A percentile compares a stretch with the other conserved stretches of the same genome.
Evolutionary conservation across 805 yeast species (phyloP).

Genomic region (Martiniozyma abietophila): DNA sequence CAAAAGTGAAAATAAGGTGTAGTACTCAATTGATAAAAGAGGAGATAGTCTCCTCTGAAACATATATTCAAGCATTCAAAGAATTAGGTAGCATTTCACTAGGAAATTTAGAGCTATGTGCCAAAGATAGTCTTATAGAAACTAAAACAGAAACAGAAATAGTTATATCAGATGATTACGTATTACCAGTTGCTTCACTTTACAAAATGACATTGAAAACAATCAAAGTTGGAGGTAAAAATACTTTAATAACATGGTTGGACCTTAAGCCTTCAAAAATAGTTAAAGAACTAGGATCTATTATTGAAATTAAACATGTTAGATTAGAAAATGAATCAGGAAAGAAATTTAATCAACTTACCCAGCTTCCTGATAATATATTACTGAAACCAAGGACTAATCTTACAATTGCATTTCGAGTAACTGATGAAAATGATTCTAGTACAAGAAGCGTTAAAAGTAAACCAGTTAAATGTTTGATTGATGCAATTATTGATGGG

Average conservation of each 20-base stretch:
- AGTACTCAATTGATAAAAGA: background rate
- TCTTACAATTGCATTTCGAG: too few relatives aligned
- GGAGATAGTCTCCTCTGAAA: too few relatives aligned
- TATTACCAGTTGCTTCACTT: slow-evolving; percentile 18
- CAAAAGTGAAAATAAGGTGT: background rate
- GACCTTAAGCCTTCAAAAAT: slow-evolving; percentile 17
- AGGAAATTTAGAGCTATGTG: too few relatives aligned
- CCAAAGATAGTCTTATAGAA: background rate
- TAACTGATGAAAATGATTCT: too few relatives aligned
- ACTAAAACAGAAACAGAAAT: slow-evolving; percentile 4
- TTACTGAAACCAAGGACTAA: too few relatives aligned
- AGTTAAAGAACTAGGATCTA: slow-evolving; percentile 9
- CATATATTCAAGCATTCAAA: background rate
- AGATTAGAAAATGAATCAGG: too few relatives aligned
- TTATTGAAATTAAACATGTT: slow-evolving; percentile 13
- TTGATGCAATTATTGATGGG: too few relatives aligned
- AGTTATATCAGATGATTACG: slow-evolving; percentile 6
- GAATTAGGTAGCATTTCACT: too few relatives aligned
- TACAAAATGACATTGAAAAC: slow-evolving; percentile 23
- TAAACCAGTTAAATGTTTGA: too few relatives aligned
- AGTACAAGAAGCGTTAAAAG: too few relatives aligned
- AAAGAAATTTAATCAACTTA: too few relatives aligned
- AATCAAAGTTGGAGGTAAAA: slow-evolving; percentile 20
- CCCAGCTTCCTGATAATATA: too few relatives aligned
- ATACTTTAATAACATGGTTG: slow-evolving; percentile 20